Conservation (phyloP, 768 basidiomycete genomes). For the Nidula microcarpa region DNA sequence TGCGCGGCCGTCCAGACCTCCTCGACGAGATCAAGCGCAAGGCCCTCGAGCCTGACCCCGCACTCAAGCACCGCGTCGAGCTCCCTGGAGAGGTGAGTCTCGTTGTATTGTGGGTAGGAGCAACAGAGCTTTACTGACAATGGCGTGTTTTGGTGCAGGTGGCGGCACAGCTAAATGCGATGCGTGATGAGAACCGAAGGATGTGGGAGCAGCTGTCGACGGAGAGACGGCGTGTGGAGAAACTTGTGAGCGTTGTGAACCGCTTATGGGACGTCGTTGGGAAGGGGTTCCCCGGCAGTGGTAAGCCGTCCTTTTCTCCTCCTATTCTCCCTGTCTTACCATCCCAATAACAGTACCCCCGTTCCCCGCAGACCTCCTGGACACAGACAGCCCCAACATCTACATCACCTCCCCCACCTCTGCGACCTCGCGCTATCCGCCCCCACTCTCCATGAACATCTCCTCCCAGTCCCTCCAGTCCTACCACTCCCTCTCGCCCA, state of each 20-base stretch:
- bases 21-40: slow-evolving; percentile 87
- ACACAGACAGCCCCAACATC: slow-evolving; percentile 64
- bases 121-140: slow-evolving; percentile 13
- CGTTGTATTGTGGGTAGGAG: slow-evolving; percentile 2
- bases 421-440: slow-evolving; percentile 34
- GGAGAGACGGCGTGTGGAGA: slow-evolving; percentile 62
- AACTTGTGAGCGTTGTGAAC: slow-evolving; percentile 54
- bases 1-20: slow-evolving; percentile 75
- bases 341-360: slow-evolving; percentile 8
- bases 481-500: slow-evolving; percentile 45
- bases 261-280: slow-evolving; percentile 61
- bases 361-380: slow-evolving; percentile 53
- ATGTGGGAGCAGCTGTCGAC: slow-evolving; percentile 52
- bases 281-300: slow-evolving; percentile 49
- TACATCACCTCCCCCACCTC: slow-evolving; percentile 66
- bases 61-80: slow-evolving; percentile 68
- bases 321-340: neutral
- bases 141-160: slow-evolving; percentile 29
- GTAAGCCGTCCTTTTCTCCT: slow-evolving; percentile 30
- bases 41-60: slow-evolving; percentile 77
- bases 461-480: slow-evolving; percentile 34
- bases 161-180: slow-evolving; percentile 59
- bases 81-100: slow-evolving; percentile 72
- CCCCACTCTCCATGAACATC: slow-evolving; percentile 40
- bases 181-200: slow-evolving; percentile 70